Evolutionary conservation across 768 basidiomycete species (phyloP).

Genomic region (Sporobolomyces roseus): DNA sequence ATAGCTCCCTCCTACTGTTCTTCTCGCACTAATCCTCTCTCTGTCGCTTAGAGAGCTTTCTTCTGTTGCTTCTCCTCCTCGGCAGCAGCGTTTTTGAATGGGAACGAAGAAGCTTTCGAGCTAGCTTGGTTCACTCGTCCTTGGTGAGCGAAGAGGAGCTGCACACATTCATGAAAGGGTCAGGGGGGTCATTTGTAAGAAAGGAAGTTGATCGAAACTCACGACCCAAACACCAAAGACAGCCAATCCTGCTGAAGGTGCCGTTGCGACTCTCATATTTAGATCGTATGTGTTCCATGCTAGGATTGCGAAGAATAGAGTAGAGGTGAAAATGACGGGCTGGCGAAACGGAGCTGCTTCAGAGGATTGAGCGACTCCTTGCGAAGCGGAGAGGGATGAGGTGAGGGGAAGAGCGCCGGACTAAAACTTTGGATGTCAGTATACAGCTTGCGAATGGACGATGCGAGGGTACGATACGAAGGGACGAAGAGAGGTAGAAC

Average conservation of each 20-base stretch:
- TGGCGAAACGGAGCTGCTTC: slow-evolving; percentile 24
- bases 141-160: slow-evolving; percentile 32
- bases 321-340: slow-evolving; percentile 18
- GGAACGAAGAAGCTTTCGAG: slow-evolving; percentile 18
- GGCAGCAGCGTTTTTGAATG: slow-evolving; percentile 27
- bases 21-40: too few species aligned
- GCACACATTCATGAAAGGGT: neutral
- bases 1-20: too few species aligned
- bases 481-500: neutral
- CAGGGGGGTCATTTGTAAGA: neutral
- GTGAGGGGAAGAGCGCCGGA: slow-evolving; percentile 32
- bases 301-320: slow-evolving; percentile 20
- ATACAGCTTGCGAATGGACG: too few species aligned
- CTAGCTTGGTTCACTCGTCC: slow-evolving; percentile 23
- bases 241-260: neutral
- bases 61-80: slow-evolving; percentile 19
- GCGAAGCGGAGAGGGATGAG: slow-evolving; percentile 21
- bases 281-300: slow-evolving; percentile 21
- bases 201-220: neutral
- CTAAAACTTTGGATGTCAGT: too few species aligned
- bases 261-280: slow-evolving; percentile 8
- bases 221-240: slow-evolving; percentile 29
- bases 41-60: neutral
- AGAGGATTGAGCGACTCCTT: neutral
- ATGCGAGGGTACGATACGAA: too few species aligned